Evolutionary conservation across 768 basidiomycete genomes (phyloP).

Genomic region (Pulveroboletus frians): DNA sequence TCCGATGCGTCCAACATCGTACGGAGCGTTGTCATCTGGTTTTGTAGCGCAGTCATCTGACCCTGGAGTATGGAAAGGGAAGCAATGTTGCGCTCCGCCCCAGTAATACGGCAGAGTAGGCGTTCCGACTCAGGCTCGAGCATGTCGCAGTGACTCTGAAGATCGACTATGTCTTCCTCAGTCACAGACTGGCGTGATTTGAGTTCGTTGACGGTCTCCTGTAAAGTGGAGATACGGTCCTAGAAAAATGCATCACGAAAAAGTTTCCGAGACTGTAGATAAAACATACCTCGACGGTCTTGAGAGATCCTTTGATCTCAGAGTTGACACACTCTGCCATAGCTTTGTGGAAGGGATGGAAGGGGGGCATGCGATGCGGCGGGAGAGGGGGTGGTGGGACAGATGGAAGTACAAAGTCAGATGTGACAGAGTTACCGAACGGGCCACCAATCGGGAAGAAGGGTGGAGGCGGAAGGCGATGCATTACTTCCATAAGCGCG

Average conservation of each 20-base stretch:
- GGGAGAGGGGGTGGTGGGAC: slow-evolving; percentile 8
- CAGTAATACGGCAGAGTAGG: slow-evolving; percentile 23
- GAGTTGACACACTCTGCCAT: slow-evolving; percentile 18
- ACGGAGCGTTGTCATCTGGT: slow-evolving; percentile 18
- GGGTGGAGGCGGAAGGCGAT: slow-evolving; percentile 15
- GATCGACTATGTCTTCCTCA: slow-evolving; percentile 30
- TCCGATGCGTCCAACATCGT: slow-evolving; percentile 18
- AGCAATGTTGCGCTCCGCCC: slow-evolving; percentile 30
- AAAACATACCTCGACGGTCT: slow-evolving; percentile 18
- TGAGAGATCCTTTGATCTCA: slow-evolving; percentile 21
- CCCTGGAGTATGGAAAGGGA: slow-evolving; percentile 25
- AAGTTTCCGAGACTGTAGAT: neutral
- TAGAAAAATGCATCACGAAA: slow-evolving; percentile 5
- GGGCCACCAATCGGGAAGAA: slow-evolving; percentile 16
- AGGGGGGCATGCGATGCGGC: slow-evolving; percentile 9
- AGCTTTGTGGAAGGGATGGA: slow-evolving; percentile 12
- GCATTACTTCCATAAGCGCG: slow-evolving; percentile 12
- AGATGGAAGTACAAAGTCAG: slow-evolving; percentile 16
- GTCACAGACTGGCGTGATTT: slow-evolving; percentile 21
- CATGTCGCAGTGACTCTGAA: slow-evolving; percentile 35
- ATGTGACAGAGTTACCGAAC: slow-evolving; percentile 18
- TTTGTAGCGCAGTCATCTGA: slow-evolving; percentile 19
- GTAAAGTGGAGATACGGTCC: slow-evolving; percentile 24
- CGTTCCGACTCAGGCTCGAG: slow-evolving; percentile 34
- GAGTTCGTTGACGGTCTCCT: slow-evolving; percentile 16